phyloP scores from a whole-genome alignment of 148 eudicot species.

The Diospyros lotus region DNA sequence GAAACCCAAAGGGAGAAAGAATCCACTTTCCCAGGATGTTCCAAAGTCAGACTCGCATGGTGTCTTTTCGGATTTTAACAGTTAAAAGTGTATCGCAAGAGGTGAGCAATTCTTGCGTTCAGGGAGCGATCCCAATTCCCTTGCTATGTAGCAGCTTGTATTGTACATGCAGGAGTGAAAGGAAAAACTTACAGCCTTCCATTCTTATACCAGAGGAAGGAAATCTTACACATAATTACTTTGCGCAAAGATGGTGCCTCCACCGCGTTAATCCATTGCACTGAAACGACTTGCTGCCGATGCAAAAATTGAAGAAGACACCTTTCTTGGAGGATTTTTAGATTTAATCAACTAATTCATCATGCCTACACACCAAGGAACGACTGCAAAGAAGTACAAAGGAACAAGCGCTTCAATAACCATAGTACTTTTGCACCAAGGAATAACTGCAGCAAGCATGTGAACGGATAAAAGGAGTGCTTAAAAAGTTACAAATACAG shows the following conservation, averaged over 20 bases:
- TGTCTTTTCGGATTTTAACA: neutral
- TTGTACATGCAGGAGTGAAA: neutral
- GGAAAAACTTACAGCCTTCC: slow-evolving; percentile 6
- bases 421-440: too few relatives aligned
- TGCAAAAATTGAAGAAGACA: neutral
- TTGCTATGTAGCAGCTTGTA: neutral
- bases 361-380: slow-evolving; percentile 11
- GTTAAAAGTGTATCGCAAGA: neutral
- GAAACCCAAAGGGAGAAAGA: neutral
- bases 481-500: neutral
- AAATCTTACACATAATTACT: neutral
- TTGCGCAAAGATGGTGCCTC: neutral
- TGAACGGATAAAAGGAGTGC: neutral
- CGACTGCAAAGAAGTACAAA: slow-evolving; percentile 12
- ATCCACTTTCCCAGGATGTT: neutral
- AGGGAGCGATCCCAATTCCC: neutral
- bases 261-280: neutral
- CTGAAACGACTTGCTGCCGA: neutral
- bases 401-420: too few relatives aligned
- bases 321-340: neutral
- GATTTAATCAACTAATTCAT: neutral
- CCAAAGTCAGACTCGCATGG: neutral
- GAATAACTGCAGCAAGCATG: too few relatives aligned
- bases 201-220: slow-evolving; percentile 2
- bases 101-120: neutral